phyloP scores from a whole-genome alignment of 2,329 filamentous ascomycete species.

The Arachnomyces sp. region DNA sequence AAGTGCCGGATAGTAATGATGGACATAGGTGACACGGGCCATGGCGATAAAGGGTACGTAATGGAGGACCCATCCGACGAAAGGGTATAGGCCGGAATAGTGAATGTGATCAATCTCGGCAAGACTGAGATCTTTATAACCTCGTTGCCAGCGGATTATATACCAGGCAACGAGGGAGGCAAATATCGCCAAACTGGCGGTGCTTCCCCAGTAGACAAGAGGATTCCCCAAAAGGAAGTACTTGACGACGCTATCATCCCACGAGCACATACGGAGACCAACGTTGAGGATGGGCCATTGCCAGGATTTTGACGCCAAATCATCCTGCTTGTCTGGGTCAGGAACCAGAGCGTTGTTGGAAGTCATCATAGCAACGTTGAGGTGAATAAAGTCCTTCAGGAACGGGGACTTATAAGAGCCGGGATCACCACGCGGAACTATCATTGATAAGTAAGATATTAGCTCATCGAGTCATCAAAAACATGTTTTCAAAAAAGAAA shows the following conservation, averaged over 20 bases:
- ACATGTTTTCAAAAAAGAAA: constrained; percentile 2
- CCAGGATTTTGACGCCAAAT: constrained; percentile 94
- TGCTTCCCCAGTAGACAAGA: constrained; percentile 90
- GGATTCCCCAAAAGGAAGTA: constrained; percentile 98
- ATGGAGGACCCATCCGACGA: constrained; percentile 91
- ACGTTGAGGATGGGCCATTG: constrained; percentile 96
- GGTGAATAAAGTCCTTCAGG: constrained; percentile 91
- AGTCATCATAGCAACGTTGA: constrained; percentile 99
- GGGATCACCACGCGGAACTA: constrained; percentile 81
- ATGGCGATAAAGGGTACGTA: constrained; percentile 94
- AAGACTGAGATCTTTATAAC: constrained; percentile 73
- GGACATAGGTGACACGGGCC: constrained; percentile 97
- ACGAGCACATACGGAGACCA: constrained; percentile 95
- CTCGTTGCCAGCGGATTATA: constrained; percentile 88
- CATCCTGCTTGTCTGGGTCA: constrained; percentile 97
- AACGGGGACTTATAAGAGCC: constrained; percentile 95
- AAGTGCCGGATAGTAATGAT: constrained; percentile 97
- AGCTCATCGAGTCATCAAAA: constrained; percentile 1
- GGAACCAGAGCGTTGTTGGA: constrained; percentile 98
- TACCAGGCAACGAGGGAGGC: constrained; percentile 73
- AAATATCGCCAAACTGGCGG: constrained; percentile 66
- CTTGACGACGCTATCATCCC: constrained; percentile 92
- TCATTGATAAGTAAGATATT: constrained; percentile 16
- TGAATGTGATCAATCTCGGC: constrained; percentile 88
- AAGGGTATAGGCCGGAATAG: constrained; percentile 84